A percentile compares a stretch with the other conserved stretches of the same genome.
These are phyloP conservation scores for Rhodomyrtus tomentosa DNA, from an alignment of 345 rosid genomes.

Conservation along the genomic window DNA sequence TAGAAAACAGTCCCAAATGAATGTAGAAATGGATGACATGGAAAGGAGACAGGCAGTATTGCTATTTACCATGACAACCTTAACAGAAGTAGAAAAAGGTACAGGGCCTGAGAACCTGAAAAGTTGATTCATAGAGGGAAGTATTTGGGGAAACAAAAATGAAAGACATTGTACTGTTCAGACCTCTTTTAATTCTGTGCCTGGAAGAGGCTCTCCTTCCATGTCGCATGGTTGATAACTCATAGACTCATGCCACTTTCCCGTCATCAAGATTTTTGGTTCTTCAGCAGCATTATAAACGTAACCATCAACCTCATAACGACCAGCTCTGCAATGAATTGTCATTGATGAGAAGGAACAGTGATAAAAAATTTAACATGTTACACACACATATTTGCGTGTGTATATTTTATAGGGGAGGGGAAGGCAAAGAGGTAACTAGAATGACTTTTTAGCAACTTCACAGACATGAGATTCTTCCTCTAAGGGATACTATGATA, in stretches of 20 bases:
- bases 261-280: slow-evolving; percentile 72
- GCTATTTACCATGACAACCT: not conserved
- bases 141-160: not conserved
- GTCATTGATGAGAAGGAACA: not conserved
- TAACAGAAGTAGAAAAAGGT: not conserved
- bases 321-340: slow-evolving; percentile 50
- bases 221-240: slow-evolving; percentile 74
- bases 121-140: not conserved
- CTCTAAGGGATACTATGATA: not conserved
- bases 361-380: not conserved
- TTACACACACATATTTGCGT: not conserved
- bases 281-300: slow-evolving; percentile 69
- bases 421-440: not conserved
- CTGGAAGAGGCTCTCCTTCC: slow-evolving; percentile 69
- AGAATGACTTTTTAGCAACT: not conserved
- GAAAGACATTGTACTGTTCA: not conserved
- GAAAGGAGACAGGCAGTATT: not conserved
- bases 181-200: slow-evolving; percentile 67
- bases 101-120: not conserved
- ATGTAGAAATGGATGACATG: not conserved
- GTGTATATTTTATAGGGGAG: not conserved
- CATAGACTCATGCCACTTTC: slow-evolving; percentile 76
- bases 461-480: not conserved
- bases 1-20: not conserved
- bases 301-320: slow-evolving; percentile 86